Conservation (phyloP, 176 grass and related monocot species). For the Carex myosuroides region DNA sequence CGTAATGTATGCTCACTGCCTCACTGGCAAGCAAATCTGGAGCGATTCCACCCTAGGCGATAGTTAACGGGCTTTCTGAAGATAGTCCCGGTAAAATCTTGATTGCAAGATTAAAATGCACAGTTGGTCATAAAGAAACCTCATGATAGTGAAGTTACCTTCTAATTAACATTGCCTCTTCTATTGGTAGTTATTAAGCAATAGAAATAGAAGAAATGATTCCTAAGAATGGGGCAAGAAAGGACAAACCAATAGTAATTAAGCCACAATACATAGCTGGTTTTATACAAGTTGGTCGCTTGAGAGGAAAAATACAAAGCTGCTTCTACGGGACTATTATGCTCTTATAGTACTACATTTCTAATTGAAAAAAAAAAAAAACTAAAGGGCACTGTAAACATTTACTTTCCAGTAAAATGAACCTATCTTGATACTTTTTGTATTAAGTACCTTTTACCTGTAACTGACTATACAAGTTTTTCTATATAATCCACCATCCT, state of each 20-base stretch:
- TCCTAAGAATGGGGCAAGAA: background rate
- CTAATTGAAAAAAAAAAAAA: background rate
- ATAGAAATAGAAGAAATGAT: background rate
- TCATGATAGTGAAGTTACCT: background rate
- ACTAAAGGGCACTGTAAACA: background rate
- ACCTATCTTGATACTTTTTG: background rate
- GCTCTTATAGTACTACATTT: background rate
- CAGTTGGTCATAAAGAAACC: background rate
- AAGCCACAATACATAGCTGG: background rate
- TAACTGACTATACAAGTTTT: background rate
- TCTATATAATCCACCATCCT: background rate
- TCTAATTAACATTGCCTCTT: background rate
- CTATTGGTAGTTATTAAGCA: background rate
- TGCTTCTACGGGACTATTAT: background rate
- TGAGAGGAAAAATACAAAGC: no score
- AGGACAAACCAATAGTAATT: background rate
- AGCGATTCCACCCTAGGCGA: no score
- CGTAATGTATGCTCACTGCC: no score
- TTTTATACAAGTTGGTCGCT: no score
- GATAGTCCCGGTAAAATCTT: background rate
- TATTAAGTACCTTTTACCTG: background rate
- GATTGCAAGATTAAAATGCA: background rate
- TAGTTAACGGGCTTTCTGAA: no score
- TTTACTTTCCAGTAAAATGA: background rate
- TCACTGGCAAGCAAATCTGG: no score